phyloP scores from a whole-genome alignment of 352 stramenopile species.

The Phytopythium aichiense region DNA sequence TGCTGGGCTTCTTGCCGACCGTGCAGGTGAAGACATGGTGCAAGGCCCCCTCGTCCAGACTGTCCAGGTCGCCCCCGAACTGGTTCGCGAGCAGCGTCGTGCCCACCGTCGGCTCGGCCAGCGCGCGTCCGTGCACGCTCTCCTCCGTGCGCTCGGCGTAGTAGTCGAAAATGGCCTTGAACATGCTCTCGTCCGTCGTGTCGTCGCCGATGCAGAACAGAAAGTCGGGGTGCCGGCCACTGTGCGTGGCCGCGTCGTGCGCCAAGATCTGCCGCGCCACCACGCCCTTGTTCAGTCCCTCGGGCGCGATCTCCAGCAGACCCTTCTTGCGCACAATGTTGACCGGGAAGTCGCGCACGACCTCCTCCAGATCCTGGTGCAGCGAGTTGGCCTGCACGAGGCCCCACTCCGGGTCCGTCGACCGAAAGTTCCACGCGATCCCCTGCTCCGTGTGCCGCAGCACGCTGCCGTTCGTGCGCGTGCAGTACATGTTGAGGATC shows the following conservation, averaged over 20 bases:
- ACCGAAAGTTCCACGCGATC: slow-evolving; percentile 97
- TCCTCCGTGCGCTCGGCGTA: slow-evolving; percentile 85
- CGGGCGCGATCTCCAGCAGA: slow-evolving; percentile 94
- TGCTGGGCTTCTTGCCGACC: slow-evolving; percentile 90
- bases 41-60: slow-evolving; percentile 47
- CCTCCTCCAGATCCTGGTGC: slow-evolving; percentile 78
- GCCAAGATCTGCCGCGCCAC: slow-evolving; percentile 94
- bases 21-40: slow-evolving; percentile 90
- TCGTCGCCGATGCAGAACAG: slow-evolving; percentile 96
- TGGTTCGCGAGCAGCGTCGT: slow-evolving; percentile 12
- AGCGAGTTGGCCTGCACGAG: slow-evolving; percentile 94
- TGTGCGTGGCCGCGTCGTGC: slow-evolving; percentile 71
- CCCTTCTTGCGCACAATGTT: slow-evolving; percentile 88
- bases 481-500: slow-evolving; percentile 95
- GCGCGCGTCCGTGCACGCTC: slow-evolving; percentile 49
- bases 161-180: slow-evolving; percentile 91
- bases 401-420: slow-evolving; percentile 96
- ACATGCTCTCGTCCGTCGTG: slow-evolving; percentile 98
- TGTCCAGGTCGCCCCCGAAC: slow-evolving; percentile 8
- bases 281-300: slow-evolving; percentile 95
- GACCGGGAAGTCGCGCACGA: slow-evolving; percentile 66
- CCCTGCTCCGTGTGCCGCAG: slow-evolving; percentile 91
- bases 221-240: slow-evolving; percentile 89
- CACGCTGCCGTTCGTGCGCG: slow-evolving; percentile 94
- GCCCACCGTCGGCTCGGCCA: slow-evolving; percentile 2